Conservation (phyloP, 345 rosid species). For the Erodium maritimum region DNA sequence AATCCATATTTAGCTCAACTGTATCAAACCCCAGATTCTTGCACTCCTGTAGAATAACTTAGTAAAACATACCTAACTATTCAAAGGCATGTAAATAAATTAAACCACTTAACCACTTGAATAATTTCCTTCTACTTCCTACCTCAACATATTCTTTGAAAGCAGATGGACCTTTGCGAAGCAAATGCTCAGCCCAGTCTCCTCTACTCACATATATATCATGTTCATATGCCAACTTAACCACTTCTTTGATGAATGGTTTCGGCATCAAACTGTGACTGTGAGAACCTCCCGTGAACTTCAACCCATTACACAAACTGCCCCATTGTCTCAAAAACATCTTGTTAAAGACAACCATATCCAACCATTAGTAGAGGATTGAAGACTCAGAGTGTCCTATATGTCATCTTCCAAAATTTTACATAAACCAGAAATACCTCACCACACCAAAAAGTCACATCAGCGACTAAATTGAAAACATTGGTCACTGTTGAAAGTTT, state of each 20-base stretch:
- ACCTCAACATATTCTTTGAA: constrained; percentile 77
- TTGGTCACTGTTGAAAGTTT: too few species aligned
- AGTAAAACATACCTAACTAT: not conserved
- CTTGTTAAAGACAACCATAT: constrained; percentile 27
- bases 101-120: too few species aligned
- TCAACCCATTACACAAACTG: constrained; percentile 81
- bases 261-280: constrained; percentile 43
- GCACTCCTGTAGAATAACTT: constrained; percentile 43
- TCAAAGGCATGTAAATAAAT: not conserved
- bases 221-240: constrained; percentile 63
- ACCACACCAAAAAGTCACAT: too few species aligned
- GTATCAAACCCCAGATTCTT: constrained; percentile 82
- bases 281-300: constrained; percentile 77
- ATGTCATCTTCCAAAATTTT: not conserved
- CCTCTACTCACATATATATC: constrained; percentile 81
- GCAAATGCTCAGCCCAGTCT: constrained; percentile 83
- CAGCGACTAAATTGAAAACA: too few species aligned
- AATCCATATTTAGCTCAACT: constrained; percentile 63
- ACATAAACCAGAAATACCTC: not conserved
- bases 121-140: not conserved
- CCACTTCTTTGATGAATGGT: constrained; percentile 51
- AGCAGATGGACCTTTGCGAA: constrained; percentile 57
- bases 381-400: not conserved
- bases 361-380: not conserved
- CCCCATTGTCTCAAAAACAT: constrained; percentile 73